Evolutionary conservation across 2,329 filamentous ascomycete species (phyloP), one percentile per base, ranked within the genome.

Genomic region (Paecilomyces sp.): DNA sequence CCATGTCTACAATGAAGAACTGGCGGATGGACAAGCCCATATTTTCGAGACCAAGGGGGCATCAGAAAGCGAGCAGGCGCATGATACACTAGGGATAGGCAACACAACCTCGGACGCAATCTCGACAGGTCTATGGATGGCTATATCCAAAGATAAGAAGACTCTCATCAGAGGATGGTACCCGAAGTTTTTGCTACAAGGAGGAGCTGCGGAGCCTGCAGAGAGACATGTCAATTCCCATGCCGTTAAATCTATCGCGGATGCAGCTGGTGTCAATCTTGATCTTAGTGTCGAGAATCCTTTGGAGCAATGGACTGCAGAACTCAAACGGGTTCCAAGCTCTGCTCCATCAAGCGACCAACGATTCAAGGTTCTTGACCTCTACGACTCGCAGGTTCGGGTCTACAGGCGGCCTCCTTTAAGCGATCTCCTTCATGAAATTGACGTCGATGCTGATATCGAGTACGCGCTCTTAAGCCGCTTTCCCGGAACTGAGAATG

Each of bases 1-100:
- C 34, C 91, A 92, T 70, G 83, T 89, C 0, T 89, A 89, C 60
- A 99, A 97, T 64, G 90, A 96, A 64, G 94, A 99, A 71, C 81
- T 96, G n/a, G 89, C 88, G 12, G 75, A 81, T 63, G 80, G 75
- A 0, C 72, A 70, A 59, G 59, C 68, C 5, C 64, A 70, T 58
- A 60, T 18, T 18, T 55, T 57, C 3, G 62, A 65, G 8, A 36
- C 56, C 1, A 57, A 62, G 4, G 34, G 60, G 9, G 25, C 57
- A 8, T 56, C 41, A 18, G 24, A 57, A 6, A 56, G 33, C 13
- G 56, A 62, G 18, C 24, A 55, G 13, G 60, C 67, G 15, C 41
- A 47, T 25, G 68, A 71, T 22, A 68, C 68, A 34, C 62, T 66
- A 25, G 66, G 62, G 30, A 36, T 60, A 1, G 57, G 61, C 8